A percentile compares a stretch with the other conserved stretches of the same genome.
Conservation (phyloP, 345 rosid genomes). For the Rhodamnia rubescens region DNA sequence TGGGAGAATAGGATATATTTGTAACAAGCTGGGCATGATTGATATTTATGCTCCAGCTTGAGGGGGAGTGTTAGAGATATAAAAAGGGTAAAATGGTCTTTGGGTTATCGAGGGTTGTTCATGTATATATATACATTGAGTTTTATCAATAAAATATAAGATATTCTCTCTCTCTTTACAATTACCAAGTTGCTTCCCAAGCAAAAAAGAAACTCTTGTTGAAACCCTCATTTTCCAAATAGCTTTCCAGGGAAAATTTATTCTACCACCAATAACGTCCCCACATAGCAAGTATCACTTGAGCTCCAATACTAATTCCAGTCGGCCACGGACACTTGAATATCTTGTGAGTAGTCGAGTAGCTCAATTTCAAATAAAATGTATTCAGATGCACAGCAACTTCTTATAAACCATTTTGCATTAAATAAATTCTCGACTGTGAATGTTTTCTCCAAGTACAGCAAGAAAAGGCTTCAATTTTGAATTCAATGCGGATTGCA, state of each 20-base stretch:
- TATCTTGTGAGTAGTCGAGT: neutral
- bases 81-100: too few species aligned
- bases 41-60: too few species aligned
- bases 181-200: neutral
- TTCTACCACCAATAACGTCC: neutral
- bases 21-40: too few species aligned
- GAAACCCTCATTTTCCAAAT: neutral
- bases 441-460: neutral
- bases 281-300: neutral
- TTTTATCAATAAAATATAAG: too few species aligned
- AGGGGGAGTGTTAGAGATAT: too few species aligned
- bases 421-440: neutral
- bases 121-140: too few species aligned
- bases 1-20: too few species aligned
- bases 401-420: neutral
- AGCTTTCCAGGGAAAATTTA: neutral
- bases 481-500: neutral
- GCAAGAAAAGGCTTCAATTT: neutral
- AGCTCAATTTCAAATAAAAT: neutral
- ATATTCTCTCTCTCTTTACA: too few species aligned
- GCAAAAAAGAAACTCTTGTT: neutral
- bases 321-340: neutral
- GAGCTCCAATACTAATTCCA: neutral
- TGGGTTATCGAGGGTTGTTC: too few species aligned
- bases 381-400: neutral